Base-by-base conservation (phyloP, 2,329 filamentous ascomycete genomes). In the Colletotrichum caudatum region DNA sequence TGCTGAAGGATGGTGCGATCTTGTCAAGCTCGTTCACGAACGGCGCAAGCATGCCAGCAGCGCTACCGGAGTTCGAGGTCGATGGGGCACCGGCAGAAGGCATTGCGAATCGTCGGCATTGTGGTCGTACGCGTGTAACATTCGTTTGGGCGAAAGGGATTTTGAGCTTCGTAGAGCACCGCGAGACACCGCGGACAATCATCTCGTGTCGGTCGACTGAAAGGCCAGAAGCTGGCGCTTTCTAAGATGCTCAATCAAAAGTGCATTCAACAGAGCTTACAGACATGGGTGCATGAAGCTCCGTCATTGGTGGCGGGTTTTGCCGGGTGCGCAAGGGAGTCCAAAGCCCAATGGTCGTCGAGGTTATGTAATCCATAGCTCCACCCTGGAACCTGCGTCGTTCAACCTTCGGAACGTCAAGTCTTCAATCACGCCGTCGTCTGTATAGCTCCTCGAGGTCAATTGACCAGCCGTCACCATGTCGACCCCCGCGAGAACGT, bases 401-500 rank as follows among this genome's bases (percentile, higher is more conserved):
- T 59, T 72, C 69, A 72, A 61, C 69, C 48, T 69, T 69, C 54
- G 48, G 41, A 73, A 72, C 68, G 50, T 74, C 68, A 58, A 72
- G 60, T 37, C 72, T 72, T 58, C 54, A 72, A 70, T 67, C 50
- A 50, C 61, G 60, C 44, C 64, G 63, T 29, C 62, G 64, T 60
- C 41, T 60, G 56, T 56, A 62, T 67, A 74, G 74, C 69, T 77
- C 68, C 67, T 73, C 69, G 71, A 75, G 73, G 74, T 74, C 78
- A 74, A 80, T 80, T 80, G 77, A 76, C 73, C 77, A 75, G 74
- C 81, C 80, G 81, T 81, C 79, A 82, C 82, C 82, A 99, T 99
- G 96, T 98, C 96, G 87, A 97, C 94, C 73, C 86, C 97, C 78
- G 83, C 91, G 76, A 92, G 96, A 84, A 98, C 95, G 35, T 84